Evolutionary conservation across 306 rosid genomes (phyloP).

Genomic region (Morella rubra): DNA sequence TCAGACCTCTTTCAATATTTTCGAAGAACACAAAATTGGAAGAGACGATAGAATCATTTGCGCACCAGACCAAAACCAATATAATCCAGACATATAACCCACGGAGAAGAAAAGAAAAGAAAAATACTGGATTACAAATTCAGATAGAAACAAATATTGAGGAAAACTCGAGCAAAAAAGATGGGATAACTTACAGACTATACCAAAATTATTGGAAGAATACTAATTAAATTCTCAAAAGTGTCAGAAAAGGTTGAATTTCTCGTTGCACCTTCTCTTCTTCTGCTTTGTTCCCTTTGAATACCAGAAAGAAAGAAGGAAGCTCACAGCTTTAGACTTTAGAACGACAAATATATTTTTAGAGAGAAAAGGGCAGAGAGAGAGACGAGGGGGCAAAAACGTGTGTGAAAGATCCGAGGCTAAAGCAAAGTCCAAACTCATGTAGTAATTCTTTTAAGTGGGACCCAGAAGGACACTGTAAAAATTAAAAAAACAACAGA

Average conservation of each 20-base stretch:
- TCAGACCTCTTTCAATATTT: background rate
- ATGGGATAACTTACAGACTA: background rate
- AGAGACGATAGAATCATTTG: background rate
- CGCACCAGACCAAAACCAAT: conserved; percentile 6
- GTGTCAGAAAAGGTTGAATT: conserved; percentile 22
- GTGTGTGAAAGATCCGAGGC: conserved; percentile 48
- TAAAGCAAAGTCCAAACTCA: conserved; percentile 22
- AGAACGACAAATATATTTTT: background rate
- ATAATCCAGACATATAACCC: background rate
- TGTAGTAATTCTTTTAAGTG: background rate
- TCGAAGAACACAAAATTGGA: conserved; percentile 18
- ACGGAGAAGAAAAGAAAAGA: background rate
- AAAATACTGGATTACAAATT: background rate
- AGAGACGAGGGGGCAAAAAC: conserved; percentile 31
- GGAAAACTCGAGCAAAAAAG: background rate
- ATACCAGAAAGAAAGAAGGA: conserved; percentile 30
- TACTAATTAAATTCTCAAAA: background rate
- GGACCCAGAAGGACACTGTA: background rate
- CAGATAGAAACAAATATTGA: background rate
- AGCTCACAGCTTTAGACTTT: conserved; percentile 7
- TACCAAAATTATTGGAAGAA: background rate
- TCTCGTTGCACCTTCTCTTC: conserved; percentile 37
- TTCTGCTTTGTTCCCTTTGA: conserved; percentile 17
- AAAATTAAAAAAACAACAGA: background rate
- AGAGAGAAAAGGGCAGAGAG: conserved; percentile 24